Base-by-base conservation (phyloP, 805 yeast genomes). In the Candida oleophila region DNA sequence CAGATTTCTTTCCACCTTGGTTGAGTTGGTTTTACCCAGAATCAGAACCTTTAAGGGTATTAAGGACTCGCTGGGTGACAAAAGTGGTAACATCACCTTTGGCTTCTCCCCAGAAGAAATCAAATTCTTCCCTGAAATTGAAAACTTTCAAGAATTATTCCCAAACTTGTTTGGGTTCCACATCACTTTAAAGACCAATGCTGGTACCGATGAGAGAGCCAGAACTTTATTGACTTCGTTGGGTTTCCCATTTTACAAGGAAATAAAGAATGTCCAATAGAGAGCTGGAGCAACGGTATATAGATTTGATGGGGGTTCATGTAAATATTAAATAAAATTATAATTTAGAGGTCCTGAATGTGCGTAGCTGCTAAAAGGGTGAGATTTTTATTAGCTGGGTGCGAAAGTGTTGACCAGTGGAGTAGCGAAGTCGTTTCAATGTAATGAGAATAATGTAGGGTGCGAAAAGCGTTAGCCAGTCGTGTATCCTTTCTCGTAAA, bases 11-110 rank as follows among this genome's bases (percentile, higher is more conserved):
- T 66, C 87, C 4, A 92, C 98, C 1, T 71, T 94, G 56, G 83
- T 96, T 1, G 99, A 94, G 69, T 71, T 95, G 52, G 98, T 94
- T 16, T 77, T 94, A 56, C 99, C 99, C 41, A 81, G 96, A 66
- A 82, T 91, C 47, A 85, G 96, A 77, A 89, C 89, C 42, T 94
- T 87, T 67, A 72, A 74, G 53, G 97, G 97, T 42, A 74, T 94
- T 43, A 78, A 82, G 28, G 82, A 81, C 66, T 74, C 78, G 39
- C 72, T 90, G 3, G 99, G 98, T 50, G 97, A 91, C 65, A 75
- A 78, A 45, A 78, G 76, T 58, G 99, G 99, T 48, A 87, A 89
- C 64, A 78, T 95, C 48, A 78, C 94, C 8, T 83, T 94, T 61
- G 97, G 97, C 39, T 68, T 94, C 55, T 80, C 79, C 36, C 82